Evolutionary conservation across 805 yeast genomes (phyloP), one percentile per base, ranked within the genome.

Genomic region (Dipodascopsis uninucleata): DNA sequence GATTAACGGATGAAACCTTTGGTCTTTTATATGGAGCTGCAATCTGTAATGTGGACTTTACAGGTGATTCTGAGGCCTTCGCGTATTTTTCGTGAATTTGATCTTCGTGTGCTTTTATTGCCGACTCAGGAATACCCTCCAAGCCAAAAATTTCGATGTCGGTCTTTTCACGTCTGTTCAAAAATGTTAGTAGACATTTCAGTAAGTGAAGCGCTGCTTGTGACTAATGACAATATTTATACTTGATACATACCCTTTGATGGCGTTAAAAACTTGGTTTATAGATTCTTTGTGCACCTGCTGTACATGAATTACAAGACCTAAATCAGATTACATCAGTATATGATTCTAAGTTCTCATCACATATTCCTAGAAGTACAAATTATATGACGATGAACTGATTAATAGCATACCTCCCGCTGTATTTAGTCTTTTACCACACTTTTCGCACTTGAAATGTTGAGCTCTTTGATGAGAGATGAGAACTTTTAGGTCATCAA

Each of bases 381-480:
- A n/a, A n/a, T n/a, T n/a, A n/a, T n/a, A n/a, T n/a, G n/a, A n/a
- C n/a, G n/a, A 10, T 12, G 12, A 1, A 5, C 17, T 29, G 5
- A 4, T 10, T 6, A 14, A 9, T 10, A 20, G 24, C 45, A 18
- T 25, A 45, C 53, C 59, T 21, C 59, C 59, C 12, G 59, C 59
- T 17, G 59, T 55, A 29, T 51, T 55, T 21, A 56, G 36, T 23
- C 56, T 41, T 28, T 55, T 46, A 24, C 43, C 44, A 23, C 59
- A 56, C n/a, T 37, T 47, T 18, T 55, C 59, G 28, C 59, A 56
- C 41, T 53, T 49, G 26, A 47, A 56, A 47, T 56, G 59, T 31
- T 49, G 51, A 8, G 56, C 53, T 28, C 58, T 44, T 39, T 56
- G 59, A 32, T 56, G 59, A 32, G 57, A 55, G 17, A 55, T 53